Conservation (phyloP, 441 rosid genomes). For the Hura crepitans region DNA sequence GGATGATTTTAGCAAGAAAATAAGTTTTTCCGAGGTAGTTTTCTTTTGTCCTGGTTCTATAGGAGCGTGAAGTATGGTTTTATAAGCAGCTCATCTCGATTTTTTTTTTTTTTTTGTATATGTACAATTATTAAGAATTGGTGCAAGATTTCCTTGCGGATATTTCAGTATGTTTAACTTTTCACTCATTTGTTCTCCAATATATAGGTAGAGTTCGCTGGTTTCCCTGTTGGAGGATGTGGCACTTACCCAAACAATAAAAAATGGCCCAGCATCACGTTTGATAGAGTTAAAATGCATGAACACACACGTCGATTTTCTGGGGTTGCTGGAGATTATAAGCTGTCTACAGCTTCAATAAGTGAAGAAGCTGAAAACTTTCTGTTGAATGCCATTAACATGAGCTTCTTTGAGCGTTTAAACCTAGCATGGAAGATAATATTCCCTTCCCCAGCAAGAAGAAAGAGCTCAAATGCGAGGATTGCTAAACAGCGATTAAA, state of each 20-base stretch:
- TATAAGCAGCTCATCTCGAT: neutral
- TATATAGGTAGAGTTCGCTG: conserved; percentile 49
- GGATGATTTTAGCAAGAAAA: neutral
- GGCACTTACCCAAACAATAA: conserved; percentile 27
- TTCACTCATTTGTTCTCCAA: conserved; percentile 15
- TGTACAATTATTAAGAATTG: neutral
- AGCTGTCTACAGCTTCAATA: conserved; percentile 50
- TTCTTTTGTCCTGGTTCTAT: neutral
- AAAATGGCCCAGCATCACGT: conserved; percentile 40
- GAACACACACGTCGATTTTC: conserved; percentile 38
- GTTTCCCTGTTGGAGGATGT: conserved; percentile 41
- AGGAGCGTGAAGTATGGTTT: neutral
- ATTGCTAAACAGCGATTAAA: conserved; percentile 88
- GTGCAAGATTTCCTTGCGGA: neutral
- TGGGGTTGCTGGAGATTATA: conserved; percentile 48
- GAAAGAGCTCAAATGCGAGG: conserved; percentile 85
- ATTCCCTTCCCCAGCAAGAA: conserved; percentile 69
- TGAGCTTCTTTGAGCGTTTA: conserved; percentile 83
- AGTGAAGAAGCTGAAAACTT: conserved; percentile 67
- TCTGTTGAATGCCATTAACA: conserved; percentile 62
- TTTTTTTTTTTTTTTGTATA: neutral
- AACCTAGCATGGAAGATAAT: conserved; percentile 91
- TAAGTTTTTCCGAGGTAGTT: neutral
- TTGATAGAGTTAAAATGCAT: conserved; percentile 29
- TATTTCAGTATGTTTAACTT: neutral